These are phyloP conservation scores for Colletotrichum sp. DNA, from an alignment of 2,329 filamentous ascomycete genomes.

Conservation along the genomic window DNA sequence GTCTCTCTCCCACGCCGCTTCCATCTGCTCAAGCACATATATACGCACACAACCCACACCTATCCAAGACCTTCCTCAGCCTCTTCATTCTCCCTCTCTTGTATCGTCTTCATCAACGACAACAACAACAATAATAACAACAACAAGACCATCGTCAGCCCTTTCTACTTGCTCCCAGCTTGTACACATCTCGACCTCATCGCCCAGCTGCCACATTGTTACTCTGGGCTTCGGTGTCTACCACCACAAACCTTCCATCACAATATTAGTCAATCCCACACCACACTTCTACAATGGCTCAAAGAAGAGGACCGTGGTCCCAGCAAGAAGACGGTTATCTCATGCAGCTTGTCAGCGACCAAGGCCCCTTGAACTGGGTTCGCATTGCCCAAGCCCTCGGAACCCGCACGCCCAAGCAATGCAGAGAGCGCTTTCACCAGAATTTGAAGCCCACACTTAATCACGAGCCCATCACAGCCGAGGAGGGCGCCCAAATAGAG, in stretches of 20 bases:
- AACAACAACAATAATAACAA: neutral
- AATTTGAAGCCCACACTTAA: slow-evolving; percentile 82
- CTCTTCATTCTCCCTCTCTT: neutral
- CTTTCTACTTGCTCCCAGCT: neutral
- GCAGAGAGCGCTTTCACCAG: slow-evolving; percentile 91
- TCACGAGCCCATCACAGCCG: slow-evolving; percentile 73
- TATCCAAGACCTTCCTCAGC: neutral
- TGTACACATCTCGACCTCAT: neutral
- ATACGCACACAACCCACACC: slow-evolving; percentile 10
- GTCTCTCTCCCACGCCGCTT: slow-evolving; percentile 19
- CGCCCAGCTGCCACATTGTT: neutral
- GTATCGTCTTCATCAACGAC: neutral
- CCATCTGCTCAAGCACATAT: slow-evolving; percentile 19
- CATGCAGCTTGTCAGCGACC: slow-evolving; percentile 70
- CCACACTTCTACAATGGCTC: neutral
- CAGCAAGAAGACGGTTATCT: slow-evolving; percentile 76
- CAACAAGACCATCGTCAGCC: neutral
- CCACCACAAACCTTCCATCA: neutral
- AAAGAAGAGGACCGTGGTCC: slow-evolving; percentile 79
- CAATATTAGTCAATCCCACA: neutral
- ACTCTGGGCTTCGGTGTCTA: neutral
- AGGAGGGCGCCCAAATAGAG: slow-evolving; percentile 78
- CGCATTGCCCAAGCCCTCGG: slow-evolving; percentile 78
- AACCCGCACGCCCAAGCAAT: slow-evolving; percentile 89
- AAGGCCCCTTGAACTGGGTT: slow-evolving; percentile 89